Conservation (phyloP, 257 asterid species). For the Solanum chmielewskii region DNA sequence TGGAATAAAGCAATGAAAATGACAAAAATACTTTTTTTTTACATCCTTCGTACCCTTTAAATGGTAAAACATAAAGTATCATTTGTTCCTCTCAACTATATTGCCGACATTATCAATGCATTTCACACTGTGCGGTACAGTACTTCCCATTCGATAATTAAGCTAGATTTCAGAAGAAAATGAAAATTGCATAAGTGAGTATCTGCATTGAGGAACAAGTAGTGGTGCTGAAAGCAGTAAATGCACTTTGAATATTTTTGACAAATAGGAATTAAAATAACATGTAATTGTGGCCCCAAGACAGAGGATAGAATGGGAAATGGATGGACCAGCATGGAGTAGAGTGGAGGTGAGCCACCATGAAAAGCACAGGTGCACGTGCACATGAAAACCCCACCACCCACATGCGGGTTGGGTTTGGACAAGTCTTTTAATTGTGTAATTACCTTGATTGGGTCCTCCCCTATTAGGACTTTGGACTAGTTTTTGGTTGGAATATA, state of each 20-base stretch:
- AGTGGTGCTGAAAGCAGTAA: not conserved
- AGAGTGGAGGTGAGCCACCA: conserved; percentile 5
- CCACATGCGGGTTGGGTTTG: conserved; percentile 33
- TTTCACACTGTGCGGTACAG: not conserved
- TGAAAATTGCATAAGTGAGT: not conserved
- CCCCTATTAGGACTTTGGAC: not conserved
- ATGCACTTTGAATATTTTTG: not conserved
- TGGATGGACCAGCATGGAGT: conserved; percentile 26
- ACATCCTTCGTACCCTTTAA: too few species aligned
- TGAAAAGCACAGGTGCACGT: conserved; percentile 46
- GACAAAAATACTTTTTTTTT: not conserved
- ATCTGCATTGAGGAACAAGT: not conserved
- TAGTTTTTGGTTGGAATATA: not conserved
- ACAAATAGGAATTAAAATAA: not conserved
- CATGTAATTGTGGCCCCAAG: not conserved
- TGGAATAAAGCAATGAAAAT: not conserved
- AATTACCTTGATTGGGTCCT: not conserved
- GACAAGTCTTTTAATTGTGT: not conserved
- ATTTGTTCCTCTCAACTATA: not conserved
- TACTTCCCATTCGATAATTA: not conserved
- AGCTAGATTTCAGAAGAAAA: not conserved
- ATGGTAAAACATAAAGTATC: not conserved
- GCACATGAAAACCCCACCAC: conserved; percentile 75
- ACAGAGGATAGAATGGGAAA: not conserved
- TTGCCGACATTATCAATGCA: not conserved